phyloP scores from a whole-genome alignment of 1,284 basidiomycete genomes.

The Boletus semigastroideus region DNA sequence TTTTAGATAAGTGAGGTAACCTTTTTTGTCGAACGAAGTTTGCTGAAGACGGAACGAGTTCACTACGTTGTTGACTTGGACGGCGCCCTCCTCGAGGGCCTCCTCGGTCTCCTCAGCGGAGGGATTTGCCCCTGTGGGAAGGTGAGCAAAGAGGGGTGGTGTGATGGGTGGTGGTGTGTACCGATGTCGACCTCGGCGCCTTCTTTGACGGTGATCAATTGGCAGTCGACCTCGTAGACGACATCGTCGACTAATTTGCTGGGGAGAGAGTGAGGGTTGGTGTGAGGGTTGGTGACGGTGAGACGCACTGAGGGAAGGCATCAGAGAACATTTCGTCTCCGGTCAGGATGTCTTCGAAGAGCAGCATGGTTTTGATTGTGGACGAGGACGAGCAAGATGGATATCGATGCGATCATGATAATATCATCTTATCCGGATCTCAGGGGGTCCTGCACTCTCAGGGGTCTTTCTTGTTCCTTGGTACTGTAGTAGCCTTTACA shows the following conservation, averaged over 20 bases:
- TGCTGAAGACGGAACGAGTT: conserved; percentile 89
- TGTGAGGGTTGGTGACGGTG: neutral
- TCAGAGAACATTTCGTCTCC: conserved; percentile 96
- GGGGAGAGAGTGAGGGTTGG: conserved; percentile 12
- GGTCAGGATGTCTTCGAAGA: conserved; percentile 75
- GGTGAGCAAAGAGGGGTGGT: conserved; percentile 4
- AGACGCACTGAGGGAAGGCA: conserved; percentile 76
- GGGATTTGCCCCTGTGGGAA: conserved; percentile 75
- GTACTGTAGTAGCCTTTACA: conserved; percentile 3
- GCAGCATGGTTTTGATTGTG: conserved; percentile 57
- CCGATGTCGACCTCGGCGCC: conserved; percentile 92
- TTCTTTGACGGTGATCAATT: conserved; percentile 71
- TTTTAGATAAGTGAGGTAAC: conserved; percentile 86
- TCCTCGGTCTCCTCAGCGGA: conserved; percentile 91
- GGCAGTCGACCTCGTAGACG: conserved; percentile 90
- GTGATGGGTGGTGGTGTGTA: conserved; percentile 8
- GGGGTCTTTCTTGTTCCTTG: too few relatives aligned
- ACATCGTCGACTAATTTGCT: conserved; percentile 85
- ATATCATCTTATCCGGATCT: conserved; percentile 21
- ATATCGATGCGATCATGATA: conserved; percentile 11
- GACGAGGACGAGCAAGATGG: conserved; percentile 9
- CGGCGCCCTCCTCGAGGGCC: conserved; percentile 75
- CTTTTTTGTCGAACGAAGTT: conserved; percentile 92
- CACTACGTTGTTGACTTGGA: conserved; percentile 87
- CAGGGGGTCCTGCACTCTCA: conserved; percentile 8